Evolutionary conservation across 179 eudicot genomes (phyloP).

Genomic region (Spergularia azorica): DNA sequence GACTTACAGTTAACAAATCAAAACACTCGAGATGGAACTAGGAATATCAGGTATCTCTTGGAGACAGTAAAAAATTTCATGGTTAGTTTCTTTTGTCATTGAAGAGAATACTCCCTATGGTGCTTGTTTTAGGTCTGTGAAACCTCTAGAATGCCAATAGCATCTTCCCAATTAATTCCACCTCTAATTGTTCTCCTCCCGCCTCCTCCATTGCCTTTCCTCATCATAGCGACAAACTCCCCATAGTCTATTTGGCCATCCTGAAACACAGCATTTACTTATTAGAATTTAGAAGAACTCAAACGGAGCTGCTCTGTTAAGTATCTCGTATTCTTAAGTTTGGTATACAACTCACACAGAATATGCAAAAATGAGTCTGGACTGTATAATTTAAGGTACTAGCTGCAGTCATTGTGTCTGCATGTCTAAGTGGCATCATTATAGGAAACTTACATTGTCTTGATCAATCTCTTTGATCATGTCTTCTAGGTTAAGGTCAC

Average conservation of each 20-base stretch:
- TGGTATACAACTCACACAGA: neutral
- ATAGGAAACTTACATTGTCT: constrained; percentile 59
- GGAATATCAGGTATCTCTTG: neutral
- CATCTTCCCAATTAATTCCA: constrained; percentile 39
- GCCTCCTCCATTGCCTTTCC: constrained; percentile 64
- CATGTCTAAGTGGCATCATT: neutral
- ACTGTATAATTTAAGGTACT: neutral
- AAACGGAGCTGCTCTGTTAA: no score
- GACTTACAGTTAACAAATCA: neutral
- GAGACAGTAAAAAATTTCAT: neutral
- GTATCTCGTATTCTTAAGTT: neutral
- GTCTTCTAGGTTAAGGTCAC: constrained; percentile 68
- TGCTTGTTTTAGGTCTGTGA: constrained; percentile 20
- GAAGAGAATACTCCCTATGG: neutral
- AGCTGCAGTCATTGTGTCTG: neutral
- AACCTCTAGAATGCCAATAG: constrained; percentile 29
- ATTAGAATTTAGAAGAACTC: no score
- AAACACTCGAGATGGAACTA: neutral
- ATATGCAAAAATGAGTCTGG: neutral
- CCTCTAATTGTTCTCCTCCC: constrained; percentile 84
- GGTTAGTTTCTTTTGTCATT: constrained; percentile 23
- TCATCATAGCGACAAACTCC: constrained; percentile 91
- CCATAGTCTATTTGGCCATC: constrained; percentile 85
- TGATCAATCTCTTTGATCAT: constrained; percentile 81
- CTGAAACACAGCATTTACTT: constrained; percentile 40